Conservation (phyloP, 176 grass and related monocot species). For the Carex cristatella region DNA sequence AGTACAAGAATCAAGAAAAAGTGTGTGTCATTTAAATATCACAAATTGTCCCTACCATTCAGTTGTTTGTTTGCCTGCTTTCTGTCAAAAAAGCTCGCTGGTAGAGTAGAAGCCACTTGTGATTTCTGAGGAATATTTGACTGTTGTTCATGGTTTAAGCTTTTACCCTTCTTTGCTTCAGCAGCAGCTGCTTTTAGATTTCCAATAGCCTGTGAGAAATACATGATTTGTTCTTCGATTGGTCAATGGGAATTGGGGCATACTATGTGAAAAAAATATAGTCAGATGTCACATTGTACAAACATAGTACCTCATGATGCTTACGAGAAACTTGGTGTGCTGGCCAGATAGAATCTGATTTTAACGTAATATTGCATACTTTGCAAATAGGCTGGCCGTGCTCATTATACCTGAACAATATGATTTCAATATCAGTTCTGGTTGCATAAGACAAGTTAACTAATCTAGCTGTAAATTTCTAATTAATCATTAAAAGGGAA, state of each 20-base stretch:
- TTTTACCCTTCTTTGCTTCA: conserved; percentile 41
- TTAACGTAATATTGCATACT: conserved; percentile 78
- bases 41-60: conserved; percentile 44
- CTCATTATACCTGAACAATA: conserved; percentile 75
- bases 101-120: conserved; percentile 51
- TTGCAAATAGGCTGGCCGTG: conserved; percentile 82
- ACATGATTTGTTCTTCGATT: conserved; percentile 8
- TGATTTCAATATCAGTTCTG: neutral
- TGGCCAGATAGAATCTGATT: conserved; percentile 93
- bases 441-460: neutral
- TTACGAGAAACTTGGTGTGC: conserved; percentile 91
- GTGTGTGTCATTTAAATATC: neutral
- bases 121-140: conserved; percentile 42
- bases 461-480: neutral
- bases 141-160: conserved; percentile 35
- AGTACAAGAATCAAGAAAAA: neutral
- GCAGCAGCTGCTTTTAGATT: conserved; percentile 49
- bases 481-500: neutral
- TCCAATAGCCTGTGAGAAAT: conserved; percentile 48
- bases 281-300: neutral
- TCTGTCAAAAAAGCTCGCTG: conserved; percentile 76
- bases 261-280: neutral
- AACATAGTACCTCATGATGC: conserved; percentile 75
- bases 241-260: neutral
- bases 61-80: conserved; percentile 55